Base-by-base conservation (phyloP, 192 early-diverging fungal genomes). In the Linnemannia exigua region DNA sequence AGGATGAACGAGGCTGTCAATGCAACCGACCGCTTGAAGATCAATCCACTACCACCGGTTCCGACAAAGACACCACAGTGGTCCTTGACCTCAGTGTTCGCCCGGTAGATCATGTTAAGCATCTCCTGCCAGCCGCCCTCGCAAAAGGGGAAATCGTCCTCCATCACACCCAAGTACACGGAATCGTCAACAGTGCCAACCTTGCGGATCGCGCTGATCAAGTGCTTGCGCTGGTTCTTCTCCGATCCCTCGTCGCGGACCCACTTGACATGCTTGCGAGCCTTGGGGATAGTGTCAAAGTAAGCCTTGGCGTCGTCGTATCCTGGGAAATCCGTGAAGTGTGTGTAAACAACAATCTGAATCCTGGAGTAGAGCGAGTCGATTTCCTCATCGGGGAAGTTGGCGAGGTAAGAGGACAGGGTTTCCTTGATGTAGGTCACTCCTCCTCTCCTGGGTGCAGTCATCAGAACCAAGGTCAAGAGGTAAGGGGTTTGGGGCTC, bases 91-190 rank as follows among this genome's bases (percentile, higher is more conserved):
- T 76, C 61, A 20, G 77, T 38, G 75, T 90, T 86, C 9, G 91
- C 90, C 41, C 73, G 74, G 61, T 90, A 90, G n/a, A 92, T 81
- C 7, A 88, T 83, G 36, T 82, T 92, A 41, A 91, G 82, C 76
- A 92, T 84, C 61, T 90, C 87, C 44, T 81, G 81, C 91, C 91
- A 92, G 7, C 82, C 80, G 9, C 77, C 68, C 22, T 85, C 88
- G 61, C 91, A 92, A 1, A 92, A 84, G 19, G 91, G 91, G 28
- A 92, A 92, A 58, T 92, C 91, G 67, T 92, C 91, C 72, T 92
- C 91, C 79, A 88, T 82, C 4, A 92, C 58, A 12, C 86, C 88
- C 35, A 90, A 50, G 52, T 92, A 92, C 25, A 90, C 87, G 15
- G 78, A 84, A 33, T 87, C 76, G 54, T 88, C 80, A 2, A 46